phyloP scores from a whole-genome alignment of 345 rosid species.

The Limnanthes douglasii region DNA sequence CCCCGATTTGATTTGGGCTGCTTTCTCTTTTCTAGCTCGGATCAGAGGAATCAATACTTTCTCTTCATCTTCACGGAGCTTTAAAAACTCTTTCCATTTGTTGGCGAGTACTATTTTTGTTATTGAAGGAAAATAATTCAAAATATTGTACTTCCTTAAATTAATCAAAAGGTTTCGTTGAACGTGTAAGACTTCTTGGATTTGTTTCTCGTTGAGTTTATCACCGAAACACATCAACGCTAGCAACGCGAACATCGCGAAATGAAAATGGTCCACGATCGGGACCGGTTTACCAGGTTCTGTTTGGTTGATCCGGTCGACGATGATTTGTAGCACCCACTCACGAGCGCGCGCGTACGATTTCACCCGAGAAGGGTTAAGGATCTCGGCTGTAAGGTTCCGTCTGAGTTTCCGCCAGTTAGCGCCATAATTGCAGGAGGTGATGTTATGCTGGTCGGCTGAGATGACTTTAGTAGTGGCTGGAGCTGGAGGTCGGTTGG shows the following conservation, averaged over 20 bases:
- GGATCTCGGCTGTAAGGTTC: constrained; percentile 22
- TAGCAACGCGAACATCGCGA: constrained; percentile 19
- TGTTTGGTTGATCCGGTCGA: background rate
- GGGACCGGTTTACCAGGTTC: constrained; percentile 4
- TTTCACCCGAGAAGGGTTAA: constrained; percentile 13
- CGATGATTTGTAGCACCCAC: constrained; percentile 13
- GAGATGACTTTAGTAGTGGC: background rate
- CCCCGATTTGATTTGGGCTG: background rate
- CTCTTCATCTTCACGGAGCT: constrained; percentile 3
- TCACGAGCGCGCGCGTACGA: constrained; percentile 11
- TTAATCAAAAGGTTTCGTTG: constrained; percentile 8
- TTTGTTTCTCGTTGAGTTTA: constrained; percentile 17
- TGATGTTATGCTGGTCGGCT: constrained; percentile 14
- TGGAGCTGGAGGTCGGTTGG: constrained; percentile 15
- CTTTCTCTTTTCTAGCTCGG: constrained; percentile 5
- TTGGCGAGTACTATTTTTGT: constrained; percentile 10
- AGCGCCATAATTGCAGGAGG: constrained; percentile 16
- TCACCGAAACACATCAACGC: constrained; percentile 26
- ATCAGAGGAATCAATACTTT: constrained; percentile 7
- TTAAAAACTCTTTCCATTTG: constrained; percentile 9
- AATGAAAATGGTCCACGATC: constrained; percentile 12
- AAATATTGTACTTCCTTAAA: constrained; percentile 2
- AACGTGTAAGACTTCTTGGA: constrained; percentile 10
- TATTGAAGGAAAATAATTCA: constrained; percentile 13
- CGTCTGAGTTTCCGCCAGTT: constrained; percentile 21